A percentile compares a stretch with the other conserved stretches of the same genome.
Evolutionary conservation across 1,284 basidiomycete species (phyloP).

Genomic region (Naganishia sp.): DNA sequence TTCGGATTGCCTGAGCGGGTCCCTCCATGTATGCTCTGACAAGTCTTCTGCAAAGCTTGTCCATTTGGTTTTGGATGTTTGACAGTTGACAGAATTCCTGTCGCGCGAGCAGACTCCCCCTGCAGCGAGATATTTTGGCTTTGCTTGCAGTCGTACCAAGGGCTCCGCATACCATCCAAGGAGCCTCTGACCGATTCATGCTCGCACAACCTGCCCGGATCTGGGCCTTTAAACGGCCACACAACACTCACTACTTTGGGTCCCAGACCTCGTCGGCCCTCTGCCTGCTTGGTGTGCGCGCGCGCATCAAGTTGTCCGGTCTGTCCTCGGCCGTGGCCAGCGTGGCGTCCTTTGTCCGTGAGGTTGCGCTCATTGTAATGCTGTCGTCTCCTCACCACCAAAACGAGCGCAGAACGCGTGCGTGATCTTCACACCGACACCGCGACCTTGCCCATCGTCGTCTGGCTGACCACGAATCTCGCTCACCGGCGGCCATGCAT

Average conservation of each 20-base stretch:
- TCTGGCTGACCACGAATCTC: no score
- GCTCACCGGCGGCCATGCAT: neutral
- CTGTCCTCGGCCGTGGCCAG: neutral
- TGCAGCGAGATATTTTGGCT: no score
- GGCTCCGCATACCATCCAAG: neutral
- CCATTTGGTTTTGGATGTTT: neutral
- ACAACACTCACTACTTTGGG: constrained; percentile 50
- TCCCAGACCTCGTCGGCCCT: constrained; percentile 50
- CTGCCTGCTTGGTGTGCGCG: constrained; percentile 35
- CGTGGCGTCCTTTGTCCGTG: neutral
- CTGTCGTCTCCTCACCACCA: no score
- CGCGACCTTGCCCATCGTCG: no score
- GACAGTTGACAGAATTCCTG: neutral
- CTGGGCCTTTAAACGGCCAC: neutral
- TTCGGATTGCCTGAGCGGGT: no score
- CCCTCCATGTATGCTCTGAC: no score
- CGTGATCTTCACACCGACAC: no score
- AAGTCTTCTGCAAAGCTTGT: no score
- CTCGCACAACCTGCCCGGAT: neutral
- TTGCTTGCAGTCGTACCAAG: neutral
- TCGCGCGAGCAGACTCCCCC: neutral
- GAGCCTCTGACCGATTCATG: neutral
- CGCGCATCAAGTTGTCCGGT: constrained; percentile 14
- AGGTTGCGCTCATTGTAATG: constrained; percentile 5
- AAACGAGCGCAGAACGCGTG: no score